A percentile compares a stretch with the other conserved stretches of the same genome.
Conservation (phyloP, 257 asterid species). For the Prunella vulgaris region DNA sequence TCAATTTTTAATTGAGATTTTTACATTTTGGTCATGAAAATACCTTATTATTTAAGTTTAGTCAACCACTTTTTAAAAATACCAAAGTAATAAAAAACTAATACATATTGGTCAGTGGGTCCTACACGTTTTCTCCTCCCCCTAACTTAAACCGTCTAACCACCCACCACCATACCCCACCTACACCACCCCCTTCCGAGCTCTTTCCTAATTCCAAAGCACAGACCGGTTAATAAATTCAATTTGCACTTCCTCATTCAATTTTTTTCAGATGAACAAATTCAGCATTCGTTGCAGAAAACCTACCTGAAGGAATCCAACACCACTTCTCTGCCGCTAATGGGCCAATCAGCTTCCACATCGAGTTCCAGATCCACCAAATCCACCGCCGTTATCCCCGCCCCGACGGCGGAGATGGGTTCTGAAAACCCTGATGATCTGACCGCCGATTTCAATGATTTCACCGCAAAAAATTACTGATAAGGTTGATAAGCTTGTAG, state of each 20-base stretch:
- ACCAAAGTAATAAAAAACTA: no score
- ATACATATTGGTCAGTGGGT: no score
- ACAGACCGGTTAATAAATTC: no score
- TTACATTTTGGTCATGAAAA: no score
- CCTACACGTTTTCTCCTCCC: no score
- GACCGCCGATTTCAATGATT: neutral
- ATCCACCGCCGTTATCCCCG: conserved; percentile 20
- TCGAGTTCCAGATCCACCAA: conserved; percentile 30
- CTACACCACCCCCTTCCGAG: no score
- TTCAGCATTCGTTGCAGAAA: neutral
- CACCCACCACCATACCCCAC: no score
- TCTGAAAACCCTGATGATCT: conserved; percentile 20
- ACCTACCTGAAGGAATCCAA: neutral
- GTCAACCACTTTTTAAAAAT: no score
- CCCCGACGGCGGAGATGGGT: conserved; percentile 5
- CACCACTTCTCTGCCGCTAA: conserved; percentile 25
- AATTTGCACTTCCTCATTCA: conserved; percentile 26
- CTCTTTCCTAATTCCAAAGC: no score
- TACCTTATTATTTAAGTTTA: no score
- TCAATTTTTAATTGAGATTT: no score
- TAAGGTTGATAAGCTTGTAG: conserved; percentile 42
- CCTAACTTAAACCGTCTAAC: no score
- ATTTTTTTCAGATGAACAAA: neutral
- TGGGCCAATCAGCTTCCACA: conserved; percentile 73
- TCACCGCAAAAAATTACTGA: conserved; percentile 26